Evolutionary conservation across 2,329 filamentous ascomycete genomes (phyloP).

Genomic region (Dactylellina drechsleri): DNA sequence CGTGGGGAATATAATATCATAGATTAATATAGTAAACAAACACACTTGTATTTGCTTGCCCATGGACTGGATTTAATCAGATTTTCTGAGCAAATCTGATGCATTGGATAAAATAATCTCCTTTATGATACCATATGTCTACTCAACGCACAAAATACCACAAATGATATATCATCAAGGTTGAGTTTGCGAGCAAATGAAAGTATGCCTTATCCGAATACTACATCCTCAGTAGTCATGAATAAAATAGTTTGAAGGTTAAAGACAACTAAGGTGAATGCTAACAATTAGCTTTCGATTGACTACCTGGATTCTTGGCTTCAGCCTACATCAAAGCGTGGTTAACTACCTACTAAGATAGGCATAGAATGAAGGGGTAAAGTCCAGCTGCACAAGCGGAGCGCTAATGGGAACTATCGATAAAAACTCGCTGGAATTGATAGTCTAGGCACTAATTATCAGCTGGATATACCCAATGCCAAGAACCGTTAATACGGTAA

Average conservation of each 20-base stretch:
- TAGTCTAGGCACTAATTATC: constrained; percentile 31
- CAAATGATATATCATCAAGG: background rate
- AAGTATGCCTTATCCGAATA: constrained; percentile 6
- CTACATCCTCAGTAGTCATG: constrained; percentile 4
- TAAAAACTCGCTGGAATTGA: constrained; percentile 18
- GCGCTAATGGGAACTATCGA: constrained; percentile 41
- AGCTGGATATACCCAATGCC: constrained; percentile 28
- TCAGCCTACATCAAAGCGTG: constrained; percentile 27
- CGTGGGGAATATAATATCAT: background rate
- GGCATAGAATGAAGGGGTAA: constrained; percentile 24
- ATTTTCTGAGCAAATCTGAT: too few relatives aligned
- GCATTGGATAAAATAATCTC: too few relatives aligned
- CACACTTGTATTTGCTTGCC: too few relatives aligned
- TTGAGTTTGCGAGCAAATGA: constrained; percentile 4
- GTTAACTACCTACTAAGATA: constrained; percentile 31
- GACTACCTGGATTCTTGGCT: constrained; percentile 28
- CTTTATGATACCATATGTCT: too few relatives aligned
- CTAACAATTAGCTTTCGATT: constrained; percentile 30
- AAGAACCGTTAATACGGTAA: constrained; percentile 13
- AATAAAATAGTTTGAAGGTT: background rate
- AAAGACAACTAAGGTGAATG: background rate
- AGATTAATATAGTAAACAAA: background rate
- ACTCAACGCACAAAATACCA: constrained; percentile 45
- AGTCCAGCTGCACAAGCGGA: constrained; percentile 26
- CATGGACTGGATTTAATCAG: too few relatives aligned